Evolutionary conservation across 176 grass and related monocot species (phyloP), one percentile per base, ranked within the genome.

Genomic region (Puccinellia tenuiflora): DNA sequence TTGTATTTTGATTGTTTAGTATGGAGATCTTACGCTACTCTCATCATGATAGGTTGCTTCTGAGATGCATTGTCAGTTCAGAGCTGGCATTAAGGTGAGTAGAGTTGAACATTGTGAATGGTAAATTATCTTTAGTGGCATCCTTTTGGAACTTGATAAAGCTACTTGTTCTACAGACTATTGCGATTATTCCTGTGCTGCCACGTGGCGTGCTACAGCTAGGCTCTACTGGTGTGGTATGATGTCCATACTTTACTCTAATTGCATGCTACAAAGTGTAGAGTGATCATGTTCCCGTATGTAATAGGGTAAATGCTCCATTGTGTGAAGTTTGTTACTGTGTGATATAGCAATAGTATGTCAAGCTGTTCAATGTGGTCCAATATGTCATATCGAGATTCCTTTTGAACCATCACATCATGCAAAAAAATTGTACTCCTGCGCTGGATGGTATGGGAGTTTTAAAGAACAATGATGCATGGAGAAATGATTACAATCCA

Each of bases 171-270:
- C 33, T 85, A 71, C 90, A 95, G 93, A 95, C 93, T 62, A 90
- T 95, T 76, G 93, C 86, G 10, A 88, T 95, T 62, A 83, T 95
- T 86, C 93, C 93, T 69, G 90, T 95, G 60, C 85, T 95, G 62
- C 93, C 93, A 22, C 82, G 80, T 17, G 93, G 93, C 25, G 90
- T 95, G 29, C 77, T 95, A 83, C 93, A 90, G 55, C 87, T 95
- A 79, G 93, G 93, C 59, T 95, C 93, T 57, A 88, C 88, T 79
- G 75, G 84, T 63, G 76, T 79, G 90, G 93, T 95, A 95, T 33
- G 76, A 11, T 51, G 14, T 61, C 68, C 77, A 79, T 75, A 42
- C 22, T 78, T 65, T 52, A 75, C 22, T 57, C 17, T 16, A 17
- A 39, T 33, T 68, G 62, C 48, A 45, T 63, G 40, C 34, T 75